Conservation (phyloP, 176 grass and related monocot genomes). For the Eleusine coracana region DNA sequence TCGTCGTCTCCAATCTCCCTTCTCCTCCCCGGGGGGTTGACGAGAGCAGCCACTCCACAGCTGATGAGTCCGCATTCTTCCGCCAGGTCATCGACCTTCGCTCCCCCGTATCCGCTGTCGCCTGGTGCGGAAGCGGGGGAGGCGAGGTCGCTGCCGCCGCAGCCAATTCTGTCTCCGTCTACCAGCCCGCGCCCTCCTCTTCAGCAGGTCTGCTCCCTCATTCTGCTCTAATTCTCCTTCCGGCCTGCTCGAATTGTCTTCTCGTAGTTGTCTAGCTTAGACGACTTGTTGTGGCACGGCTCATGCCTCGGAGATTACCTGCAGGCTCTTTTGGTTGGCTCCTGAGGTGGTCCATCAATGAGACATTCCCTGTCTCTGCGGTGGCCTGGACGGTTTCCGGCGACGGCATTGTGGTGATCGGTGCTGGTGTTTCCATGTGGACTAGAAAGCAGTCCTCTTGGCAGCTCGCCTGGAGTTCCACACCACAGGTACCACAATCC, state of each 20-base stretch:
- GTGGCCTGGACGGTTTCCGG: slow-evolving; percentile 71
- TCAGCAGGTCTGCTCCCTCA: slow-evolving; percentile 44
- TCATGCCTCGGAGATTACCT: slow-evolving; percentile 25
- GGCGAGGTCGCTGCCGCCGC: slow-evolving; percentile 65
- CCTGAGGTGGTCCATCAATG: slow-evolving; percentile 57
- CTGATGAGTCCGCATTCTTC: slow-evolving; percentile 55
- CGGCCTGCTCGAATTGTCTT: not conserved
- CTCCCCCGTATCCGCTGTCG: slow-evolving; percentile 55
- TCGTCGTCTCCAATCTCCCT: slow-evolving; percentile 71
- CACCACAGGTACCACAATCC: slow-evolving; percentile 59
- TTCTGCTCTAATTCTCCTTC: not conserved
- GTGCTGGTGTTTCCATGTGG: slow-evolving; percentile 75
- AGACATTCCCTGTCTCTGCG: slow-evolving; percentile 51
- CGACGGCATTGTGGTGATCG: slow-evolving; percentile 63
- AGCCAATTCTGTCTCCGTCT: slow-evolving; percentile 54
- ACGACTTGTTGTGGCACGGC: slow-evolving; percentile 27
- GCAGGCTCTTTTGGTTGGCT: slow-evolving; percentile 82
- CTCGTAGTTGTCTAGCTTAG: slow-evolving; percentile 30
- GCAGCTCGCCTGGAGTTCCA: slow-evolving; percentile 76
- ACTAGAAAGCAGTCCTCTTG: slow-evolving; percentile 55
- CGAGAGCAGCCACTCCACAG: not conserved
- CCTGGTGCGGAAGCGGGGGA: slow-evolving; percentile 64
- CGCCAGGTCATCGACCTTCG: slow-evolving; percentile 78
- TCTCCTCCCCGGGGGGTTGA: slow-evolving; percentile 35
- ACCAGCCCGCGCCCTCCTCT: slow-evolving; percentile 51